A percentile compares a stretch with the other conserved stretches of the same genome.
These are phyloP conservation scores for Dendrocalamus latiflorus DNA, from an alignment of 202 grass and related monocot species.

Conservation along the genomic window DNA sequence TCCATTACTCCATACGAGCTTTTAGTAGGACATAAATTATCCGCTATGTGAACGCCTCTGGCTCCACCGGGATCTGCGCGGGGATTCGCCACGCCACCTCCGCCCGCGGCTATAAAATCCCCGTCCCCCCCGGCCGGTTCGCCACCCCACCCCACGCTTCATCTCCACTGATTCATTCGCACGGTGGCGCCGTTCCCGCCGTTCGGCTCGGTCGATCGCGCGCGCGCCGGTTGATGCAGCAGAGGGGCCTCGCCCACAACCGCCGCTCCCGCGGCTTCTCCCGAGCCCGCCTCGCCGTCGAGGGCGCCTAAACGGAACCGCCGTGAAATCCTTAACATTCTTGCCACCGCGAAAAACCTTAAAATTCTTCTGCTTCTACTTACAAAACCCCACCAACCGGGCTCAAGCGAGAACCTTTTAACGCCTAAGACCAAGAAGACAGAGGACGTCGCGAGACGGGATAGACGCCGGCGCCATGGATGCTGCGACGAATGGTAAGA, in stretches of 20 bases:
- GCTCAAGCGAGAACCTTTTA: too few species aligned
- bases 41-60: too few species aligned
- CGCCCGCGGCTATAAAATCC: too few species aligned
- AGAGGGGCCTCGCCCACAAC: constrained; percentile 56
- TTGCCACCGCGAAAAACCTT: neutral
- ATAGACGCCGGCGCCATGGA: constrained; percentile 41
- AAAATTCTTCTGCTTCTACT: neutral
- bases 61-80: too few species aligned
- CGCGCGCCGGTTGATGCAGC: constrained; percentile 50
- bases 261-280: constrained; percentile 98
- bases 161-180: neutral
- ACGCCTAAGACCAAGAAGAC: neutral
- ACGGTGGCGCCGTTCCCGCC: too few species aligned
- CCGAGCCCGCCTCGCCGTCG: constrained; percentile 77
- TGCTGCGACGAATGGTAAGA: constrained; percentile 50
- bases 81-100: too few species aligned
- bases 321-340: neutral
- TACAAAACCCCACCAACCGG: neutral
- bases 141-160: neutral
- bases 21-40: too few species aligned
- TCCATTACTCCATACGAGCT: too few species aligned
- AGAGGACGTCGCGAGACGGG: neutral
- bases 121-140: too few species aligned
- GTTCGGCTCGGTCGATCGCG: neutral
- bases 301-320: constrained; percentile 49